Base-by-base conservation (phyloP, 2,329 filamentous ascomycete species). In the Amphichorda felina region DNA sequence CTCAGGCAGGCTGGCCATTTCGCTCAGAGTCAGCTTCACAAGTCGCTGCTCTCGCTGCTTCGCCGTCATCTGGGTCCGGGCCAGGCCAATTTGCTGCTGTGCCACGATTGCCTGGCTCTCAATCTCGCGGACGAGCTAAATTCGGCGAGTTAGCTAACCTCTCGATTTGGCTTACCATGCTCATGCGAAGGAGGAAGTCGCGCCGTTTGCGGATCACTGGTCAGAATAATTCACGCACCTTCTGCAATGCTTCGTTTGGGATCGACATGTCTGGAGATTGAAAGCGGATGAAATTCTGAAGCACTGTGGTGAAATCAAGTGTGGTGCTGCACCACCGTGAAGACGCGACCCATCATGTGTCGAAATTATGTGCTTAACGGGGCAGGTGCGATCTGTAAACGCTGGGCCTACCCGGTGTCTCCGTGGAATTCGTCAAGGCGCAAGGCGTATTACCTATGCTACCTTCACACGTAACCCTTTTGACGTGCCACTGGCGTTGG, bases 41-140 rank as follows among this genome's bases (percentile, higher is more conserved):
- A 95, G 77, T 30, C 91, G 85, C 53, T 82, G 79, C 55, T 96
- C 89, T 39, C 88, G 78, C 57, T 89, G 84, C 62, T 94, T 94
- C 40, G 77, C 70, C 7, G 78, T 72, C 46, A 94, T 83, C 57
- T 95, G 88, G 9, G 82, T 75, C 50, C 83, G 82, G 42, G 89
- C 84, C 40, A 94, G 71, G 44, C 76, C 73, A 53, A 96, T 89
- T 60, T 96, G 88, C 61, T 96, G 88, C 60, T 94, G 86, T 13
- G 91, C 84, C 42, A 80, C 79, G 28, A 84, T 65, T 11, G 88
- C 88, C 57, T 94, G 91, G 44, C 80, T 78, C 63, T 95, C 87
- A 50, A 96, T 95, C 64, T 96, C 91, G 59, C 84, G 82, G 49
- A 94, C 76, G 42, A 95, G 70, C 89, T 95, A 45, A 37, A 37